Evolutionary conservation across 768 basidiomycete species (phyloP), one percentile per base, ranked within the genome.

Genomic region (Rhodotorula toruloides): DNA sequence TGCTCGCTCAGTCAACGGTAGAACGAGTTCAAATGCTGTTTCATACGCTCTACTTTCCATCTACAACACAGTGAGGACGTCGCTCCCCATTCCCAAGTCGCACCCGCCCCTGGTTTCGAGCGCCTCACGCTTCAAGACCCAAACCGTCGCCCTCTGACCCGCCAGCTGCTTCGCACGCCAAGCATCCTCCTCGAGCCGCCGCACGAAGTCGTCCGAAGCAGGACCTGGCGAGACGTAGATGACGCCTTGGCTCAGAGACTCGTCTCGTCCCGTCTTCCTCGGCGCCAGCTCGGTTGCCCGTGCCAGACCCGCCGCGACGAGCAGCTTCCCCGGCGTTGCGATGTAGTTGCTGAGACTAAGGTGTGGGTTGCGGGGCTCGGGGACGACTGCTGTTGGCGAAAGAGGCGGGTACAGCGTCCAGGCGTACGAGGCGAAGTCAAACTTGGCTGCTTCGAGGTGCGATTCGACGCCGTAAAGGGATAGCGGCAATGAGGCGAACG

Each of bases 361-460:
- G 32, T 25, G 21, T 1, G 43, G 54, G 32, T 68, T 62, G 1
- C 42, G n/a, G 0, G 65, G 59, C 3, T 27, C 27, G 31, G 44
- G 48, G 32, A 43, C 22, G 12, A 29, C 9, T 10, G 54, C 5
- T 17, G 40, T 19, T 17, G 47, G 14, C 1, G 48, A 11, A 25
- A 50, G 54, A 19, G 67, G 62, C 3, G 67, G 67, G 48, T 49
- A 52, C n/a, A 68, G 3, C 7, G 67, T 49, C 67, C 67, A 68
- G 22, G 57, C 39, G 22, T 37, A 40, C 16, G 47, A 7, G 36
- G 54, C 31, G 19, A 37, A 39, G n/a, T n/a, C n/a, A n/a, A n/a
- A n/a, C n/a, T n/a, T n/a, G n/a, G n/a, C n/a, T n/a, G n/a, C n/a
- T n/a, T n/a, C n/a, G n/a, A n/a, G n/a, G n/a, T n/a, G n/a, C n/a